Conservation (phyloP, 2,329 filamentous ascomycete genomes). For the Nemania sp. region DNA sequence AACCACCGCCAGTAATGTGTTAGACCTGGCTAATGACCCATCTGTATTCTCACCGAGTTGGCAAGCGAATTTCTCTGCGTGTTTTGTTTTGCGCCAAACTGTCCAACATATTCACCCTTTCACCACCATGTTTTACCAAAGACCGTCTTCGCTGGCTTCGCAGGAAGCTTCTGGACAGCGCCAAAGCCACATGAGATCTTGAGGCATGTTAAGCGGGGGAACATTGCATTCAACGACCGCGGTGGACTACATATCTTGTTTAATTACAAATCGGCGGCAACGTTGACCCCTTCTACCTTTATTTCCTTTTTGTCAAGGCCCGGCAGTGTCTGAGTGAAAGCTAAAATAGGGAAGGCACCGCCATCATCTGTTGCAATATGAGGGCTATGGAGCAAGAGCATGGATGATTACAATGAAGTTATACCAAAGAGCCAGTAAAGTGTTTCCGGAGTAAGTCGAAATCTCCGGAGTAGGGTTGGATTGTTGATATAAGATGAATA, state of each 20-base stretch:
- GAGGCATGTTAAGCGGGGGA: slow-evolving; percentile 43
- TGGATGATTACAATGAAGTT: slow-evolving; percentile 43
- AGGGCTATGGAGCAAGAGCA: slow-evolving; percentile 36
- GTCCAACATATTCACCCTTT: slow-evolving; percentile 42
- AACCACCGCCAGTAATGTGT: slow-evolving; percentile 49
- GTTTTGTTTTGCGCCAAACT: slow-evolving; percentile 49
- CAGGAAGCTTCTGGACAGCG: slow-evolving; percentile 42
- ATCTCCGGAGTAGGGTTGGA: slow-evolving; percentile 38
- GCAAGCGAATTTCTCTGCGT: slow-evolving; percentile 48
- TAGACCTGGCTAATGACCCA: slow-evolving; percentile 52
- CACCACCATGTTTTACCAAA: slow-evolving; percentile 43
- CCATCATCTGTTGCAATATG: slow-evolving; percentile 38
- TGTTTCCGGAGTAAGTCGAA: slow-evolving; percentile 31
- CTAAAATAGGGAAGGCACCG: slow-evolving; percentile 39
- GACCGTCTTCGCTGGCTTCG: slow-evolving; percentile 40
- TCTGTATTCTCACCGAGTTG: slow-evolving; percentile 47
- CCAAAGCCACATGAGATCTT: slow-evolving; percentile 42
- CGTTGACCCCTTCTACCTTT: slow-evolving; percentile 48
- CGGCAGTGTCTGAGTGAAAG: slow-evolving; percentile 45
- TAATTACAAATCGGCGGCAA: slow-evolving; percentile 60
- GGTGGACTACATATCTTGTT: slow-evolving; percentile 64
- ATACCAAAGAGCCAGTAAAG: slow-evolving; percentile 40
- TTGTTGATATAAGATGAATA: slow-evolving; percentile 44
- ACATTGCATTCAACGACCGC: slow-evolving; percentile 51
- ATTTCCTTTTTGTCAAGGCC: slow-evolving; percentile 48